Evolutionary conservation across 305 asterid species (phyloP).

Genomic region (Solanum aculeatissimum): DNA sequence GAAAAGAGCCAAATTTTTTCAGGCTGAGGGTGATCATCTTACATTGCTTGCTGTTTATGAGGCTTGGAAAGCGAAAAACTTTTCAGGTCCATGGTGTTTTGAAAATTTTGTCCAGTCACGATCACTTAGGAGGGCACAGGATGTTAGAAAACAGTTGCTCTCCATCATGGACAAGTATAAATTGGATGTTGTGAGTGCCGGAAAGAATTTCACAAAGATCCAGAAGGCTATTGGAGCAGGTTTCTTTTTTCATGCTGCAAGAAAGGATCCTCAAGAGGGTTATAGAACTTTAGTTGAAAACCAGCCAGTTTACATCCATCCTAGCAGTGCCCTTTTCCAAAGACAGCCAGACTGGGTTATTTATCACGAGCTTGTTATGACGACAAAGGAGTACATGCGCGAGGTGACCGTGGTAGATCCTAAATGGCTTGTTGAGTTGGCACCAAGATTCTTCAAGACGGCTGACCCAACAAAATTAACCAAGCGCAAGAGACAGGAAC

Average conservation of each 20-base stretch:
- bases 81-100: conserved; percentile 84
- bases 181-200: conserved; percentile 73
- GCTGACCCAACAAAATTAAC: conserved; percentile 82
- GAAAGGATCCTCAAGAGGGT: conserved; percentile 94
- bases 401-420: conserved; percentile 79
- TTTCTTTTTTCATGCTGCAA: conserved; percentile 77
- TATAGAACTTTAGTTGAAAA: conserved; percentile 73
- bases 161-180: conserved; percentile 93
- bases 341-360: conserved; percentile 92
- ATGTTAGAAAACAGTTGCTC: conserved; percentile 77
- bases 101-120: conserved; percentile 81
- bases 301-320: conserved; percentile 82
- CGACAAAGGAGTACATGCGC: conserved; percentile 84
- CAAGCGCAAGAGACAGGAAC: conserved; percentile 89
- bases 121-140: conserved; percentile 78
- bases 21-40: conserved; percentile 89
- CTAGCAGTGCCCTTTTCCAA: conserved; percentile 80
- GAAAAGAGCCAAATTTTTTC: conserved; percentile 72
- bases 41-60: conserved; percentile 81
- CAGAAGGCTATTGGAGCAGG: conserved; percentile 83
- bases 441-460: conserved; percentile 81
- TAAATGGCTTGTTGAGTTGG: conserved; percentile 83
- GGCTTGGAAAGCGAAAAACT: conserved; percentile 87
- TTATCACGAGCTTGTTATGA: conserved; percentile 77
- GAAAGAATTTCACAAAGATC: conserved; percentile 61